Evolutionary conservation across 257 asterid species (phyloP), one percentile per base, ranked within the genome.

Genomic region (Avicennia marina): DNA sequence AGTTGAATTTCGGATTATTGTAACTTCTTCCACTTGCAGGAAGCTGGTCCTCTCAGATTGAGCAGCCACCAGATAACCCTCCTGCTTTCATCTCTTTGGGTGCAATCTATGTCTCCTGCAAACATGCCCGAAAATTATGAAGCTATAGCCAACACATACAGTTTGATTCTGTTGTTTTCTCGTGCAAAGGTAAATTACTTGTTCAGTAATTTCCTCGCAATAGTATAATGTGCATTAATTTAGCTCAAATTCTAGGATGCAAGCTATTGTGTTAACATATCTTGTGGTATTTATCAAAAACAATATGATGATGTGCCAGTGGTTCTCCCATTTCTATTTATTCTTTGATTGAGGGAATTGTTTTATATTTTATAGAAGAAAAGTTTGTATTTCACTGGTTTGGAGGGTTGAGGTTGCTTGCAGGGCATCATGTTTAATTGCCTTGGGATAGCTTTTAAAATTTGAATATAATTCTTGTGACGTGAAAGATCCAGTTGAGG

Each of bases 71-170:
- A 88, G 75, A 91, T 91, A 61, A 63, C 72, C 49, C 74, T 81
- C 64, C 78, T 91, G 58, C 83, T 91, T 65, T 85, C 97, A 29
- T 88, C 98, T 41, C 71, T 91, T 53, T 91, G 96, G 96, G 75
- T 73, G 27, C 96, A 91, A 55, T 77, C 93, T 17, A 57, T 80
- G 50, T 83, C 84, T 71, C 95, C 90, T 58, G 72, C 72, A 32
- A 91, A 91, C 65, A 64, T 73, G 73, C 97, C 97, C 5, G 95
- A 82, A 76, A 87, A 91, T 78, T 89, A 69, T 42, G 98, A 88
- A 56, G 98, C 98, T 63, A 83, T 91, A 59, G 94, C 98, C 70
- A 96, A 91, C 82, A 88, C 97, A 33, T 91, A 72, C 79, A 83
- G 97, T 78, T 66, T 91, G 75, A 78, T 91, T 69, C 65, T 89